Percentiles rank a stretch among this genome's conserved stretches.
Conservation (phyloP, 768 basidiomycete genomes). For the Cystofilobasidium macerans region DNA sequence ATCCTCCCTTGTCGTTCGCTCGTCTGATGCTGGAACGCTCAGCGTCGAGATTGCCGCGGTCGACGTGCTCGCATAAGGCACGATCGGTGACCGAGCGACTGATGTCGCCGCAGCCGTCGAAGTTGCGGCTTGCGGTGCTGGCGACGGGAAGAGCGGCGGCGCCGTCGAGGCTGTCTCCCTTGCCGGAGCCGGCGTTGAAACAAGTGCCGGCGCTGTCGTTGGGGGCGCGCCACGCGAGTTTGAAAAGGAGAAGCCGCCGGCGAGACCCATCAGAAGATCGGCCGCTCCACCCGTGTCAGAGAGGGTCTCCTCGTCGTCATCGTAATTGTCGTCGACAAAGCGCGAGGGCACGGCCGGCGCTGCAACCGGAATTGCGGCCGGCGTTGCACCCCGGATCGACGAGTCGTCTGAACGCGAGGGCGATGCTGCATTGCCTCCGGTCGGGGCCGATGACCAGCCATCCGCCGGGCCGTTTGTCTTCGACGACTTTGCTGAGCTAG, state of each 20-base stretch:
- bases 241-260: constrained; percentile 39
- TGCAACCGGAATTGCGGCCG: constrained; percentile 46
- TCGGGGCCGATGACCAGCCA: too few relatives aligned
- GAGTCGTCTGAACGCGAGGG: neutral
- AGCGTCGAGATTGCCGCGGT: neutral
- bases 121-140: neutral
- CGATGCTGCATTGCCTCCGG: neutral
- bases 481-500: neutral
- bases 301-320: constrained; percentile 39
- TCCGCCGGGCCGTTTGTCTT: neutral
- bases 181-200: neutral
- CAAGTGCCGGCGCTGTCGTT: neutral
- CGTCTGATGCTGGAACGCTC: neutral
- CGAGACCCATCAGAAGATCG: constrained; percentile 66
- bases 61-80: neutral
- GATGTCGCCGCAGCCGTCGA: neutral
- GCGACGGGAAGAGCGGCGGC: constrained; percentile 10
- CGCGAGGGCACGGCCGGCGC: constrained; percentile 41
- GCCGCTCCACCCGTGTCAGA: constrained; percentile 49
- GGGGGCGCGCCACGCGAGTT: neutral
- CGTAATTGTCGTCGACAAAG: constrained; percentile 81
- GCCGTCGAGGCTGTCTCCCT: constrained; percentile 10
- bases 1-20: neutral
- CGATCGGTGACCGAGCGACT: neutral
- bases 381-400: constrained; percentile 27